Base-by-base conservation (phyloP, 2,329 filamentous ascomycete species). In the Talaromyces islandicus region DNA sequence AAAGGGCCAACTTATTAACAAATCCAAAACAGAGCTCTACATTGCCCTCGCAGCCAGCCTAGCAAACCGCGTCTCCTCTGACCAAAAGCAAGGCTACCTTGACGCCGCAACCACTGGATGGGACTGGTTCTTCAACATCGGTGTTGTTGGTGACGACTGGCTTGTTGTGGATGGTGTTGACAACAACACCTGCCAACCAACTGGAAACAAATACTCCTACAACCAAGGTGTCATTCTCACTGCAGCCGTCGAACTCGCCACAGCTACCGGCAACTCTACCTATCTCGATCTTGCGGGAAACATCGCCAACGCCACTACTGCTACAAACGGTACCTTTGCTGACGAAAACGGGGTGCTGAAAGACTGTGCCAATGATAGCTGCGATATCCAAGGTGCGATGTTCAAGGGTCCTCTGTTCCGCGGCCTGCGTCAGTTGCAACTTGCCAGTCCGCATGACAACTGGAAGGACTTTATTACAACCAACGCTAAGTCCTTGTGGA, bases 111-210 rank as follows among this genome's bases (percentile, higher is more conserved):
- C n/a, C 10, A 32, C 29, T 6, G 52, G 52, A 9, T 54, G 52
- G 52, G 52, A 54, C 52, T 54, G 52, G 52, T 54, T 54, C 52
- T 17, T 35, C 52, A 54, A 54, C n/a, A 54, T 54, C 29, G 52
- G 52, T 29, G 52, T 54, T 21, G 29, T 54, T 35, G 52, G 29
- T 6, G 29, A 30, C 19, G 52, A 54, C 30, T 54, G 52, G 52
- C 52, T 54, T 4, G 52, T 54, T 21, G 52, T 54, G 17, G 52
- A 54, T 7, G 52, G 52, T 24, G 52, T 54, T 5, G 52, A 35
- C 21, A 54, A 29, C 30, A 54, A 1, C 19, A 32, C 53, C 41
- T 54, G 53, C 24, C n/a, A 54, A 25, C 53, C 53, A 19, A 54
- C 53, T 38, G 53, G 53, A 11, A 21, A 4, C 53, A 38, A 54